Evolutionary conservation across 257 asterid genomes (phyloP).

Genomic region (Lithospermum erythrorhizon): DNA sequence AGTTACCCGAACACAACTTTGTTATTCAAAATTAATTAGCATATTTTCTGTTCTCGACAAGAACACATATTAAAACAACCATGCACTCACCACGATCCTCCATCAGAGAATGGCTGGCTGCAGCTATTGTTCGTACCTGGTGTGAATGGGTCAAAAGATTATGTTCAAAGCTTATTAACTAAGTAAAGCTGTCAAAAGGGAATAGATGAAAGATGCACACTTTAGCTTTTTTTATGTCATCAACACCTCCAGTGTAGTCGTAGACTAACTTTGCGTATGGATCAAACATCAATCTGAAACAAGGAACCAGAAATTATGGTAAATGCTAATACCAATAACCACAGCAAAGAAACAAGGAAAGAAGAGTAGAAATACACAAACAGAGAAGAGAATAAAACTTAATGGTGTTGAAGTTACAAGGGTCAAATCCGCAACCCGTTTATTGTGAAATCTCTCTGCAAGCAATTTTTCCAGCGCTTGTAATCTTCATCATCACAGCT

Average conservation of each 20-base stretch:
- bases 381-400: slow-evolving; percentile 1
- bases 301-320: slow-evolving; percentile 1
- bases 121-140: slow-evolving; percentile 62
- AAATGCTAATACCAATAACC: slow-evolving; percentile 2
- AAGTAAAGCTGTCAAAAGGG: slow-evolving; percentile 2
- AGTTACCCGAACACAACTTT: too few species aligned
- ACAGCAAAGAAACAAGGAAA: background rate
- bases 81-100: slow-evolving; percentile 69
- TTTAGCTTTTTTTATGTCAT: slow-evolving; percentile 70
- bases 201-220: slow-evolving; percentile 48
- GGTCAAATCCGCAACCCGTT: slow-evolving; percentile 49
- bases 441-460: slow-evolving; percentile 68
- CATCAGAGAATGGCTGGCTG: slow-evolving; percentile 50
- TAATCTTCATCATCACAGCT: slow-evolving; percentile 57
- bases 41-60: background rate
- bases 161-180: background rate
- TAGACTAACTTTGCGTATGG: slow-evolving; percentile 70
- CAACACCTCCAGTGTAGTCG: slow-evolving; percentile 74
- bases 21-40: too few species aligned
- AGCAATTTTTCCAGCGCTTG: slow-evolving; percentile 72
- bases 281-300: slow-evolving; percentile 72
- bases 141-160: slow-evolving; percentile 16
- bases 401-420: slow-evolving; percentile 9
- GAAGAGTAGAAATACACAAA: background rate
- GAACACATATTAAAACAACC: background rate